A percentile compares a stretch with the other conserved stretches of the same genome.
Conservation (phyloP, 352 stramenopile genomes). For the Globisporangium carolinianum region DNA sequence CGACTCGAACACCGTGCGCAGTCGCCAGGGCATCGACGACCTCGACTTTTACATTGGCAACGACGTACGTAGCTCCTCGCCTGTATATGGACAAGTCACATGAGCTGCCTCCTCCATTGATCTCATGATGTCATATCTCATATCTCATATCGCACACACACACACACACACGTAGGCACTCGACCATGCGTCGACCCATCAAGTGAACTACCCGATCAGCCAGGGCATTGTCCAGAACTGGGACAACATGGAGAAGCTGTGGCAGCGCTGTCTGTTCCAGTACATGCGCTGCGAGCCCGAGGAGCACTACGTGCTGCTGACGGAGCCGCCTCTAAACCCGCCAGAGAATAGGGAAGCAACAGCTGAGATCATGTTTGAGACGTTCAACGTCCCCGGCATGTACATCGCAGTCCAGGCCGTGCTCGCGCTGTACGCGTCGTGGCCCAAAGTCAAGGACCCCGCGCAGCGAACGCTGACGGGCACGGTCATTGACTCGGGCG, state of each 20-base stretch:
- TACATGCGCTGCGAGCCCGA: constrained; percentile 91
- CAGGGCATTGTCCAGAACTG: constrained; percentile 92
- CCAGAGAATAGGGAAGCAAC: constrained; percentile 94
- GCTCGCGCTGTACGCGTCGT: constrained; percentile 91
- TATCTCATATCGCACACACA: too few species aligned
- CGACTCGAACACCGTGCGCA: constrained; percentile 68
- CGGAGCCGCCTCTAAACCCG: constrained; percentile 91
- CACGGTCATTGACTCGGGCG: constrained; percentile 92
- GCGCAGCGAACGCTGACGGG: constrained; percentile 88
- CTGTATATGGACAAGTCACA: not conserved
- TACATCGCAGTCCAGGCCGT: constrained; percentile 96
- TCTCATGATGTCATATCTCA: too few species aligned
- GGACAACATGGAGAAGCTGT: constrained; percentile 95
- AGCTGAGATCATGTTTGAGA: constrained; percentile 96
- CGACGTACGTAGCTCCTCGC: constrained; percentile 25
- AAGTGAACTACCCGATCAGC: constrained; percentile 88
- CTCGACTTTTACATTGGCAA: constrained; percentile 96
- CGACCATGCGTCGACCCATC: constrained; percentile 85
- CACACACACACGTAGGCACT: constrained; percentile 33
- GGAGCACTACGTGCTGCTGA: constrained; percentile 91
- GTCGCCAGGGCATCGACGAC: constrained; percentile 89
- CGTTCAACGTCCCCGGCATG: constrained; percentile 92
- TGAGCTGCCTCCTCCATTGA: too few species aligned
- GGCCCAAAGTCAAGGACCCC: constrained; percentile 87
- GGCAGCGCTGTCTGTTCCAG: constrained; percentile 91